A percentile compares a stretch with the other conserved stretches of the same genome.
phyloP scores from a whole-genome alignment of 2,329 filamentous ascomycete species.

The Aspergillus melleus region DNA sequence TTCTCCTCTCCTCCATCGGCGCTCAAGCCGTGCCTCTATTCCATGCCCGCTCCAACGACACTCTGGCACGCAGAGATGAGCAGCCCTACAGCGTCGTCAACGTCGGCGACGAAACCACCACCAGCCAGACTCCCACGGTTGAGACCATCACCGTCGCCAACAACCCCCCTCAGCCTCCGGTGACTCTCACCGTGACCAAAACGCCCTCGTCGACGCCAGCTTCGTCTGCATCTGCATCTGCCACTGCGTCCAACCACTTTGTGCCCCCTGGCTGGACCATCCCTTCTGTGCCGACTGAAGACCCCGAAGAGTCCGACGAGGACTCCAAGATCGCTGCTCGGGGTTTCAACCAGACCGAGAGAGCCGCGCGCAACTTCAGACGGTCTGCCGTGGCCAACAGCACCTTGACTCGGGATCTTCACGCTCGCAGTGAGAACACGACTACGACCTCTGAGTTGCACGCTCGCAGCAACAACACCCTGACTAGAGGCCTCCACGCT shows the following conservation, averaged over 20 bases:
- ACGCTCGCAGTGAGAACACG: neutral
- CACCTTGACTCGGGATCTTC: constrained; percentile 1
- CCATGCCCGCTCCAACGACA: constrained; percentile 19
- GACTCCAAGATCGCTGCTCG: constrained; percentile 1
- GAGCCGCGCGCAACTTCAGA: neutral
- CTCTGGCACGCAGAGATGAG: constrained; percentile 25
- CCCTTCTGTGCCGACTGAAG: neutral
- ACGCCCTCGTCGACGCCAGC: constrained; percentile 21
- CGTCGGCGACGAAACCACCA: constrained; percentile 26
- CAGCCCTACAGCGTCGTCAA: constrained; percentile 33
- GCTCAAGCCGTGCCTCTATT: constrained; percentile 31
- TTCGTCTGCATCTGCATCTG: constrained; percentile 15
- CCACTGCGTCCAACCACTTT: neutral
- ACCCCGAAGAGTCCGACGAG: neutral
- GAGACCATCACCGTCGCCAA: constrained; percentile 18
- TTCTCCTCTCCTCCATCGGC: constrained; percentile 29
- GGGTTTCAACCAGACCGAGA: constrained; percentile 6
- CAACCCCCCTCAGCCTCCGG: constrained; percentile 17
- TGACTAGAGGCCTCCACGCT: neutral
- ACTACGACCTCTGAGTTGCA: neutral
- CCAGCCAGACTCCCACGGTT: constrained; percentile 15
- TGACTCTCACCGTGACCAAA: constrained; percentile 25
- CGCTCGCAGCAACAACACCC: constrained; percentile 4
- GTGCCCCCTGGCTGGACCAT: constrained; percentile 14
- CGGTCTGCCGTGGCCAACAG: constrained; percentile 6